A percentile compares a stretch with the other conserved stretches of the same genome.
Conservation (phyloP, 495 filamentous ascomycete species). For the Lepraria neglecta region DNA sequence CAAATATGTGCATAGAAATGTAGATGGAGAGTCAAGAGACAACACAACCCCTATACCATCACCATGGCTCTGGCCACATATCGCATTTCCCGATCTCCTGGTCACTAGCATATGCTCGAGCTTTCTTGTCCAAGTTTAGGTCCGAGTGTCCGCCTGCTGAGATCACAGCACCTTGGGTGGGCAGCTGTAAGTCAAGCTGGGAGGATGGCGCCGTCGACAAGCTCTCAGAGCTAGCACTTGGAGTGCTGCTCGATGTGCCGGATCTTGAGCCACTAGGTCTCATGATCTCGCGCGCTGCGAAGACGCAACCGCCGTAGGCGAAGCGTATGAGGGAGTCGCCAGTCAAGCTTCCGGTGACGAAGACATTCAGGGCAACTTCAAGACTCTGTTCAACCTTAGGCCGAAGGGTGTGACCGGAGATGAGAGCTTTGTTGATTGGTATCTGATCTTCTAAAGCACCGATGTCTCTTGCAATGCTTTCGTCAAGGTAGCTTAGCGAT, state of each 20-base stretch:
- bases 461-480: constrained; percentile 46
- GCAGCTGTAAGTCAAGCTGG: neutral
- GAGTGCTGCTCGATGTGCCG: neutral
- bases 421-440: constrained; percentile 31
- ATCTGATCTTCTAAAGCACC: constrained; percentile 30
- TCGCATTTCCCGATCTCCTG: neutral
- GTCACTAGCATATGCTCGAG: neutral
- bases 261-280: neutral
- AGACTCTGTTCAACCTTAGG: constrained; percentile 46
- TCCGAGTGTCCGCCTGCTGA: constrained; percentile 5
- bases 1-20: neutral
- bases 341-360: constrained; percentile 57
- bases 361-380: constrained; percentile 51
- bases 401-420: constrained; percentile 54
- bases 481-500: constrained; percentile 48
- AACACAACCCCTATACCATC: neutral
- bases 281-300: constrained; percentile 51
- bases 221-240: neutral
- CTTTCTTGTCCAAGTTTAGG: neutral
- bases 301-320: constrained; percentile 56
- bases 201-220: neutral
- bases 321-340: constrained; percentile 62
- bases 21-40: neutral
- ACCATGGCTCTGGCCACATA: neutral
- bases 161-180: neutral